phyloP scores from a whole-genome alignment of 1,284 basidiomycete species.

The Rhodotorula sp. region DNA sequence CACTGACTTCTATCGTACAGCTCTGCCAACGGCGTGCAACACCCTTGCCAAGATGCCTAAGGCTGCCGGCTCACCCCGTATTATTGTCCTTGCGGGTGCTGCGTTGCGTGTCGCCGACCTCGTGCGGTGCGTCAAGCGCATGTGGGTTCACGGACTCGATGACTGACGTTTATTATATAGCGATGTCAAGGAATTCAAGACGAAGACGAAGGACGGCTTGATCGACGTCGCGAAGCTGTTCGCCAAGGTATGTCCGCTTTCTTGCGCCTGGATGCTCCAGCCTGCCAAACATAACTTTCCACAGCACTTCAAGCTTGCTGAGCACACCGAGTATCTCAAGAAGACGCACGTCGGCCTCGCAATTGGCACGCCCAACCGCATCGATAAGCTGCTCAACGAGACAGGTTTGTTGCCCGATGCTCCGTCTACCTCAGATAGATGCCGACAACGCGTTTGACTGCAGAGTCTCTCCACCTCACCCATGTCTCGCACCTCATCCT shows the following conservation, averaged over 20 bases:
- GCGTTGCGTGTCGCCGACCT: slow-evolving; percentile 75
- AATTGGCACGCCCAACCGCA: slow-evolving; percentile 74
- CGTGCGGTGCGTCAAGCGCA: slow-evolving; percentile 53
- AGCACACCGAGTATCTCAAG: slow-evolving; percentile 71
- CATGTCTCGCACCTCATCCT: slow-evolving; percentile 76
- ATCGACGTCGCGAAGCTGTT: slow-evolving; percentile 77
- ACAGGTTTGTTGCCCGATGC: slow-evolving; percentile 57
- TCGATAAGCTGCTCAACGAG: slow-evolving; percentile 73
- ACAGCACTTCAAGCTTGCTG: slow-evolving; percentile 71
- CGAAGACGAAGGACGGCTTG: slow-evolving; percentile 60
- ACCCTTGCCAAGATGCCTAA: slow-evolving; percentile 70
- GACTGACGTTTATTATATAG: slow-evolving; percentile 49
- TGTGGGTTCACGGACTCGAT: not conserved
- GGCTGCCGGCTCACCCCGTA: slow-evolving; percentile 68
- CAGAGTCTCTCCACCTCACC: slow-evolving; percentile 66
- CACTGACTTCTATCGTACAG: slow-evolving; percentile 50
- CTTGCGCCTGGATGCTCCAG: not conserved
- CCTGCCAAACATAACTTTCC: rapidly evolving
- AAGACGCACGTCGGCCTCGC: slow-evolving; percentile 72
- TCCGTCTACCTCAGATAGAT: not conserved
- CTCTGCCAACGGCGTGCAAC: slow-evolving; percentile 63
- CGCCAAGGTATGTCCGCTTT: slow-evolving; percentile 54
- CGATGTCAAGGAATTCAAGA: slow-evolving; percentile 55
- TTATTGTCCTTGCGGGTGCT: slow-evolving; percentile 70
- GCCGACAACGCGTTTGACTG: slow-evolving; percentile 7